These are phyloP conservation scores for Aspergillus awamori DNA, from an alignment of 2,329 filamentous ascomycete genomes.

Conservation along the genomic window DNA sequence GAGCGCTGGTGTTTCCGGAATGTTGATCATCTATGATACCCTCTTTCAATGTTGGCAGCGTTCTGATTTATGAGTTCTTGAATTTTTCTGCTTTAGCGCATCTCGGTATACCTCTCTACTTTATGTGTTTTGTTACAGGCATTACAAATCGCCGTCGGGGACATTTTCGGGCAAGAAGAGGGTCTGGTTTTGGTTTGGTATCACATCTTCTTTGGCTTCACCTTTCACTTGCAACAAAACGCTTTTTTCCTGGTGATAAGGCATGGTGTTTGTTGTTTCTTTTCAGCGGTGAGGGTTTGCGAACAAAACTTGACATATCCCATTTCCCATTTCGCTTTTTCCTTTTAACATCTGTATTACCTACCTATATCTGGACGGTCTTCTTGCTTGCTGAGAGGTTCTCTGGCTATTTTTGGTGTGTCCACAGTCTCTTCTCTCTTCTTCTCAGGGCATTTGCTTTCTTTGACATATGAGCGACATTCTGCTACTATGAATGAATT, in stretches of 20 bases:
- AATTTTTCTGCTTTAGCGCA: not conserved
- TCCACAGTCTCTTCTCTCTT: no score
- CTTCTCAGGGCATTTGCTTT: no score
- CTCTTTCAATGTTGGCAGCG: constrained; percentile 21
- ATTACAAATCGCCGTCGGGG: not conserved
- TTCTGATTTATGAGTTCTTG: not conserved
- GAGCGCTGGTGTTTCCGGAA: constrained; percentile 29
- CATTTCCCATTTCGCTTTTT: not conserved
- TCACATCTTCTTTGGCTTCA: no score
- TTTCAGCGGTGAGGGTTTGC: not conserved
- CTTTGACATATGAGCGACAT: no score
- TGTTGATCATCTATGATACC: constrained; percentile 37
- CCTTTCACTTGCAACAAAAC: not conserved
- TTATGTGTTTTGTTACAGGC: constrained; percentile 3
- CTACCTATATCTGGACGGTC: constrained; percentile 5
- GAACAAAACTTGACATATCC: not conserved
- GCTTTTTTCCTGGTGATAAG: not conserved
- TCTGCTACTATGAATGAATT: not conserved
- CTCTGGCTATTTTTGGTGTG: not conserved
- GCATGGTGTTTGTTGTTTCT: constrained; percentile 4
- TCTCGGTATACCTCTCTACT: constrained; percentile 14
- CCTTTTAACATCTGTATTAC: constrained; percentile 5
- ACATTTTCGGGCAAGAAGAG: not conserved
- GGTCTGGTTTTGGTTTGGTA: not conserved
- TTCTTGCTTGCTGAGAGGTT: not conserved